Evolutionary conservation across 2,329 filamentous ascomycete species (phyloP).

Genomic region (Exophiala spinifera): DNA sequence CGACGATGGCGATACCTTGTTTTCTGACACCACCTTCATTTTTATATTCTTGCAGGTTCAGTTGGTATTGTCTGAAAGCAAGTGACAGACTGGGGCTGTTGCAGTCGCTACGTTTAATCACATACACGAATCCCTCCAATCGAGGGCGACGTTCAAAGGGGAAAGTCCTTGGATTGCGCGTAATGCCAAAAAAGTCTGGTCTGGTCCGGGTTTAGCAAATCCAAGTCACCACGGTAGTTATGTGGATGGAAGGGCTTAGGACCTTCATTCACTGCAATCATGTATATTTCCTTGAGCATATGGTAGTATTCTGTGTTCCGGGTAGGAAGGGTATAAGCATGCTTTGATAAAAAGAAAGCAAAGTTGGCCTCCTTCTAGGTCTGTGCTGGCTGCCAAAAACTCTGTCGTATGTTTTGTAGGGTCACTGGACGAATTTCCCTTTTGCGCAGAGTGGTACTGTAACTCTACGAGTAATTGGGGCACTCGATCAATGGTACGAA

Average conservation of each 20-base stretch:
- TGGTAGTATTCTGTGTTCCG: constrained; percentile 15
- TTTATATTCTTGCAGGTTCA: constrained; percentile 11
- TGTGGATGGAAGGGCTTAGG: constrained; percentile 2
- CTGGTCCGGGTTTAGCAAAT: constrained; percentile 9
- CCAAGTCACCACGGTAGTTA: neutral
- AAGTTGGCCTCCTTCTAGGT: neutral
- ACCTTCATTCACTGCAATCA: constrained; percentile 14
- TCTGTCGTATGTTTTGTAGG: neutral
- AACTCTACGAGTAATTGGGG: no score
- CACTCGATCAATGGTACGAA: neutral
- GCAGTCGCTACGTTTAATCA: constrained; percentile 20
- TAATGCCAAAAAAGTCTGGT: constrained; percentile 15
- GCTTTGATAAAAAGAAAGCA: neutral
- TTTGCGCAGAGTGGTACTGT: neutral
- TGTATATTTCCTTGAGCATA: constrained; percentile 26
- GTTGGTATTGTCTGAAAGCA: constrained; percentile 14
- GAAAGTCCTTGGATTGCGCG: constrained; percentile 26
- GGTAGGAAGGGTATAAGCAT: neutral
- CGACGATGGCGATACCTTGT: constrained; percentile 24
- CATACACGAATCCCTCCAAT: constrained; percentile 15
- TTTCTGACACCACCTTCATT: constrained; percentile 12
- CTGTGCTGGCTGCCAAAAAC: neutral
- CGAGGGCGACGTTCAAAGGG: constrained; percentile 4
- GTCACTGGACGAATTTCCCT: constrained; percentile 14
- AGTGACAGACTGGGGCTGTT: constrained; percentile 30